Percentiles rank a stretch among this genome's conserved stretches.
These are phyloP conservation scores for Saturnispora saitoi DNA, from an alignment of 805 yeast genomes.

Conservation along the genomic window DNA sequence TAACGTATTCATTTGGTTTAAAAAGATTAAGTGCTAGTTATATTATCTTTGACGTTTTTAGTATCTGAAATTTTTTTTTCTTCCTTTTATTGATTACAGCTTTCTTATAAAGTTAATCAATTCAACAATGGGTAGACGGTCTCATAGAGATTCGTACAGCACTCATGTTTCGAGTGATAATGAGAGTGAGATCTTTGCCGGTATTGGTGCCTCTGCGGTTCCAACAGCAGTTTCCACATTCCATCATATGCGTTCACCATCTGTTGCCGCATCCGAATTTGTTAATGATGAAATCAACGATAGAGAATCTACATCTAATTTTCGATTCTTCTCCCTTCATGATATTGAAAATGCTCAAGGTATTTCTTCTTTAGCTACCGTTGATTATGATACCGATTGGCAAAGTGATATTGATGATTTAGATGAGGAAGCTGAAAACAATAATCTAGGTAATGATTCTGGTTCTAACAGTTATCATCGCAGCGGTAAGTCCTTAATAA, in stretches of 20 bases:
- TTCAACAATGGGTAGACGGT: conserved; percentile 2
- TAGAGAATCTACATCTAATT: conserved; percentile 22
- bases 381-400: conserved; percentile 72
- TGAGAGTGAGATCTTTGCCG: conserved; percentile 63
- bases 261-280: neutral
- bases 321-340: conserved; percentile 74
- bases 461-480: neutral
- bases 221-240: conserved; percentile 74
- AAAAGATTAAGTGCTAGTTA: neutral
- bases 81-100: neutral
- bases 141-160: conserved; percentile 3
- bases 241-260: conserved; percentile 38
- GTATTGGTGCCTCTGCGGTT: conserved; percentile 66
- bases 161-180: conserved; percentile 32
- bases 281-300: neutral
- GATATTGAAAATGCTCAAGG: conserved; percentile 87
- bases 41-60: neutral
- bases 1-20: neutral
- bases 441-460: neutral
- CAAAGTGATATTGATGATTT: conserved; percentile 36
- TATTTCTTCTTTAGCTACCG: conserved; percentile 54
- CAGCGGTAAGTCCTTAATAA: neutral
- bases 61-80: neutral
- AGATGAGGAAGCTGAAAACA: neutral
- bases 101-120: neutral